Conservation (phyloP, 495 filamentous ascomycete species). For the Amniculicola lignicola region DNA sequence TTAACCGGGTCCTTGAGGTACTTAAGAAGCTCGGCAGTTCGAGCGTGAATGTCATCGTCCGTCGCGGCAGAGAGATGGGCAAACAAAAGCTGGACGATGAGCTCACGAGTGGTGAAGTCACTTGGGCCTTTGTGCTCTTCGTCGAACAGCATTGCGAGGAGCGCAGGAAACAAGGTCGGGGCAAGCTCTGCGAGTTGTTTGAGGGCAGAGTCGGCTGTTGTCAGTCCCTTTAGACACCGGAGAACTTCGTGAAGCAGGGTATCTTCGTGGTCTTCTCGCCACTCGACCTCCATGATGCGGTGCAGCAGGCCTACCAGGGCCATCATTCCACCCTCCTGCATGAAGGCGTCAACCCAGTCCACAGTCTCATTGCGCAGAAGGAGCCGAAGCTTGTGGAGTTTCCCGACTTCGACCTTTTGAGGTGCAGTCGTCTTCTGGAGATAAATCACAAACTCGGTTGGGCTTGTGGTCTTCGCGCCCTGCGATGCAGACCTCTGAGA, state of each 20-base stretch:
- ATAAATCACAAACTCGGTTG: slow-evolving; percentile 80
- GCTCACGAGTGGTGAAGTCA: slow-evolving; percentile 87
- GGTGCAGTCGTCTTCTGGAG: slow-evolving; percentile 73
- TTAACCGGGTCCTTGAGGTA: slow-evolving; percentile 81
- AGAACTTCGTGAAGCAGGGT: slow-evolving; percentile 85
- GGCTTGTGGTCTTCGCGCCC: slow-evolving; percentile 45
- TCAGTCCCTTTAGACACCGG: slow-evolving; percentile 90
- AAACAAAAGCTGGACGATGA: slow-evolving; percentile 82
- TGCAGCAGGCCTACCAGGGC: slow-evolving; percentile 83
- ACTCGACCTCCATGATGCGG: slow-evolving; percentile 89
- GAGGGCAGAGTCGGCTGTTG: slow-evolving; percentile 82
- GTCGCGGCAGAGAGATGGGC: slow-evolving; percentile 69
- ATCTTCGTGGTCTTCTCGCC: slow-evolving; percentile 98
- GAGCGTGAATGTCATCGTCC: slow-evolving; percentile 52
- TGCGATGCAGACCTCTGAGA: slow-evolving; percentile 40
- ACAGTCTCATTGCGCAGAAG: slow-evolving; percentile 92
- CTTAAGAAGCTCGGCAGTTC: slow-evolving; percentile 65
- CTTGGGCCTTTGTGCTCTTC: slow-evolving; percentile 95
- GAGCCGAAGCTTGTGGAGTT: slow-evolving; percentile 86
- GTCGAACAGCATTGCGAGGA: slow-evolving; percentile 88
- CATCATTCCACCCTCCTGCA: slow-evolving; percentile 83
- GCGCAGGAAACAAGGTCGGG: slow-evolving; percentile 74
- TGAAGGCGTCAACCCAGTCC: slow-evolving; percentile 89
- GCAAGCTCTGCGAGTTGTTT: slow-evolving; percentile 78
- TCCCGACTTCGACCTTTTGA: slow-evolving; percentile 82